phyloP scores from a whole-genome alignment of 83 land plant genomes.

The Isoetes engelmannii region DNA sequence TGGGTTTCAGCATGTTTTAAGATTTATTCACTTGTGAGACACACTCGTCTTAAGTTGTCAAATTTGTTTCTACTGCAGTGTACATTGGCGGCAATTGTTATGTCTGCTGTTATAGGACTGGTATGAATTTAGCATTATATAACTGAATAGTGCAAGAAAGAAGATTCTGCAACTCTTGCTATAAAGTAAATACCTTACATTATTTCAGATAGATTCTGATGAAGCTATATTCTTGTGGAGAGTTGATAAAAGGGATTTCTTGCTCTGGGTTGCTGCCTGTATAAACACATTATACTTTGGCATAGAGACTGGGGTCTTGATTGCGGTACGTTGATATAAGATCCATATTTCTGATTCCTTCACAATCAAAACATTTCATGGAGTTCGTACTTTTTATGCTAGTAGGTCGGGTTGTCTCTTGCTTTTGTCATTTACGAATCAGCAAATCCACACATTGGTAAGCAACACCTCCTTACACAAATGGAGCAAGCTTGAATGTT shows the following conservation, averaged over 20 bases:
- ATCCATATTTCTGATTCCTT: not conserved
- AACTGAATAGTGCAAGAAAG: not conserved
- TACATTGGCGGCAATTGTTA: constrained; percentile 87
- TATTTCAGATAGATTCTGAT: constrained; percentile 76
- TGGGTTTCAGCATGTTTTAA: too few relatives aligned
- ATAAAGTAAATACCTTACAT: not conserved
- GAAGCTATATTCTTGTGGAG: constrained; percentile 90
- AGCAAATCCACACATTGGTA: constrained; percentile 97
- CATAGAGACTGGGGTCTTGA: constrained; percentile 91
- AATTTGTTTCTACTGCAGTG: constrained; percentile 45
- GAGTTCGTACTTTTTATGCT: constrained; percentile 3
- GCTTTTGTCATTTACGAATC: constrained; percentile 97
- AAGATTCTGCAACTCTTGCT: not conserved
- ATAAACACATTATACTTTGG: constrained; percentile 66
- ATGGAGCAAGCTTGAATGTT: not conserved
- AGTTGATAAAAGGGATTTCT: constrained; percentile 81
- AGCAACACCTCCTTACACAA: constrained; percentile 7
- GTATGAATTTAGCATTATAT: constrained; percentile 34
- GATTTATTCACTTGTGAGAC: too few relatives aligned
- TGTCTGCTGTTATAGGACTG: constrained; percentile 92
- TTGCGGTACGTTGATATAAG: constrained; percentile 58
- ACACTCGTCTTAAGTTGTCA: not conserved
- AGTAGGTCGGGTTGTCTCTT: constrained; percentile 80
- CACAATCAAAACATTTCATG: not conserved
- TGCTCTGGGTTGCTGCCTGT: constrained; percentile 72